Percentiles rank a stretch among this genome's conserved stretches.
Conservation (phyloP, 257 asterid species). For the Primulina eburnea region DNA sequence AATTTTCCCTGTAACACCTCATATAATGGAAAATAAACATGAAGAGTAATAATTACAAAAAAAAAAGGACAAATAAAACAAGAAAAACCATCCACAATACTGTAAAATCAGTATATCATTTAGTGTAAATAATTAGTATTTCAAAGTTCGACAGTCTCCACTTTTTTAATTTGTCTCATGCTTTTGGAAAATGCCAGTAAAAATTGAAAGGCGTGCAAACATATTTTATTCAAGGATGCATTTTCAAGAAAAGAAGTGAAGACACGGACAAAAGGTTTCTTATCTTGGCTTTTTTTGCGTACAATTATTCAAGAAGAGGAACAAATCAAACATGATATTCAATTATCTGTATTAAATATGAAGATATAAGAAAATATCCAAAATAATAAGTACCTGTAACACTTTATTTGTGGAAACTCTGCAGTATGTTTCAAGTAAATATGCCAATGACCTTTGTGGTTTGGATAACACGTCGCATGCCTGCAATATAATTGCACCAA, state of each 20-base stretch:
- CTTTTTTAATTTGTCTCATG: neutral
- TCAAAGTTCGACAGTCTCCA: neutral
- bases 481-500: constrained; percentile 43
- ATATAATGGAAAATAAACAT: neutral
- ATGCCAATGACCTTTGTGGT: constrained; percentile 93
- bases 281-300: neutral
- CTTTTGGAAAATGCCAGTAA: neutral
- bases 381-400: constrained; percentile 58
- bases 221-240: too few species aligned
- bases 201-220: neutral
- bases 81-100: neutral
- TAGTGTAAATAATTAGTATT: neutral
- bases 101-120: neutral
- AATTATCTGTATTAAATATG: neutral
- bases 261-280: neutral
- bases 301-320: constrained; percentile 11
- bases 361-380: constrained; percentile 16
- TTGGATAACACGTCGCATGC: constrained; percentile 80
- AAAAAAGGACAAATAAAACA: neutral
- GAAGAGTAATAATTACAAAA: neutral
- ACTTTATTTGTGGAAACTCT: constrained; percentile 65
- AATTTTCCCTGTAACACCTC: neutral
- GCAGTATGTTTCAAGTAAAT: constrained; percentile 80
- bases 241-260: neutral
- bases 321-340: constrained; percentile 17